These are phyloP conservation scores for Xylaria telfairii DNA, from an alignment of 495 filamentous ascomycete species.

Conservation along the genomic window DNA sequence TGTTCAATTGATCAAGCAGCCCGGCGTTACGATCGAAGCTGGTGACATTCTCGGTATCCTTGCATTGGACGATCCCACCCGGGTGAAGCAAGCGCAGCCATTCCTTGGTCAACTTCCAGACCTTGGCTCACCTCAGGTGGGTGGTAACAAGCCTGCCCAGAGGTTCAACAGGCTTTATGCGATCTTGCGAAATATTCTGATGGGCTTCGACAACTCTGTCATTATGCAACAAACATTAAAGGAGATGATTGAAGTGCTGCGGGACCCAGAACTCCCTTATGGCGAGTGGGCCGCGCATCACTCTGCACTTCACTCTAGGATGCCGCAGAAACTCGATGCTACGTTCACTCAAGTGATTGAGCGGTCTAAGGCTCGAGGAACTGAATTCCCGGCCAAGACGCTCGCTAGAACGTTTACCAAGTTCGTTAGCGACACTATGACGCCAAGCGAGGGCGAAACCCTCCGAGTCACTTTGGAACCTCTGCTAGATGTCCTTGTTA, in stretches of 20 bases:
- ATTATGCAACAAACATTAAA: conserved; percentile 90
- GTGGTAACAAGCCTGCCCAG: conserved; percentile 93
- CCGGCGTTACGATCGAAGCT: conserved; percentile 95
- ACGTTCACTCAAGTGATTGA: conserved; percentile 85
- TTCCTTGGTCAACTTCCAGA: conserved; percentile 92
- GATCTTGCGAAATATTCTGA: conserved; percentile 86
- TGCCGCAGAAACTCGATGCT: conserved; percentile 90
- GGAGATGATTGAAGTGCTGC: conserved; percentile 87
- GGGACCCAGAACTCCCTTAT: conserved; percentile 89
- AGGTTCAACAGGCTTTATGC: conserved; percentile 76
- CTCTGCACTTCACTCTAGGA: conserved; percentile 91
- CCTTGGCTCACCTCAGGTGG: conserved; percentile 81
- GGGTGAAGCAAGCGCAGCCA: conserved; percentile 96
- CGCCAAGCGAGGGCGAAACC: conserved; percentile 63
- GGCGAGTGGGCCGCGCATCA: conserved; percentile 96
- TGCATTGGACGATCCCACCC: conserved; percentile 91
- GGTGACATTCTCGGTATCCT: conserved; percentile 99
- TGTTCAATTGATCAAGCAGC: conserved; percentile 98
- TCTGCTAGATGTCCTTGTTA: conserved; percentile 77
- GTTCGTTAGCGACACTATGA: conserved; percentile 88
- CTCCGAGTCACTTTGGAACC: conserved; percentile 79
- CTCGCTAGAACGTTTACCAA: conserved; percentile 80
- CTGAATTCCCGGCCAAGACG: conserved; percentile 92
- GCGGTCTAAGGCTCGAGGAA: conserved; percentile 71
- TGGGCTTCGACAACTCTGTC: conserved; percentile 96